A percentile compares a stretch with the other conserved stretches of the same genome.
phyloP scores from a whole-genome alignment of 2,329 filamentous ascomycete species.

The Trichoderma koningii region DNA sequence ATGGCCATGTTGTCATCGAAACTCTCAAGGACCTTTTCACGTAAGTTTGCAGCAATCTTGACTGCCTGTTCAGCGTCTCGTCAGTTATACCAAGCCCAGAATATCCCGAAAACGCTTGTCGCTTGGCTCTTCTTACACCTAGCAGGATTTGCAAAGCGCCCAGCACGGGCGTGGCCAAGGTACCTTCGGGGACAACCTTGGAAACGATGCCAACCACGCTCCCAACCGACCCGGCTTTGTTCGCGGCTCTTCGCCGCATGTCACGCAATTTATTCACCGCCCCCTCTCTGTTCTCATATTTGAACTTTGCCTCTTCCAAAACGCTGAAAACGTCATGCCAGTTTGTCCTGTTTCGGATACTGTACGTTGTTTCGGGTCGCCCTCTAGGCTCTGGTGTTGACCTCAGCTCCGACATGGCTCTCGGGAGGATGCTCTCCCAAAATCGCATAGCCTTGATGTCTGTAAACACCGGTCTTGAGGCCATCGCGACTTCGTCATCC shows the following conservation, averaged over 20 bases:
- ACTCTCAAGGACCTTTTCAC: background rate
- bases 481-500: background rate
- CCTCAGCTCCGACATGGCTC: background rate
- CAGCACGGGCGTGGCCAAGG: background rate
- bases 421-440: conserved; percentile 3
- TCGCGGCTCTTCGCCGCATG: background rate
- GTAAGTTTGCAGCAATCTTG: background rate
- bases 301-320: background rate
- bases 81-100: background rate
- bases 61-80: background rate
- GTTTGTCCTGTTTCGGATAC: background rate
- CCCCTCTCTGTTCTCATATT: conserved; percentile 3
- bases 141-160: background rate
- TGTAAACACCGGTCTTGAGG: background rate
- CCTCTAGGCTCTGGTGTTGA: background rate
- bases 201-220: background rate
- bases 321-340: background rate
- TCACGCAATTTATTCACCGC: background rate
- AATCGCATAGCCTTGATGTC: background rate
- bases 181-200: background rate
- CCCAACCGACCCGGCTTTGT: background rate
- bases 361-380: background rate
- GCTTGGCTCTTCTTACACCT: background rate
- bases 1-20: background rate
- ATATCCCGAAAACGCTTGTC: background rate